Evolutionary conservation across 1,284 basidiomycete genomes (phyloP), one percentile per base, ranked within the genome.

Genomic region (Xerocomus cyaneibrunnescens): DNA sequence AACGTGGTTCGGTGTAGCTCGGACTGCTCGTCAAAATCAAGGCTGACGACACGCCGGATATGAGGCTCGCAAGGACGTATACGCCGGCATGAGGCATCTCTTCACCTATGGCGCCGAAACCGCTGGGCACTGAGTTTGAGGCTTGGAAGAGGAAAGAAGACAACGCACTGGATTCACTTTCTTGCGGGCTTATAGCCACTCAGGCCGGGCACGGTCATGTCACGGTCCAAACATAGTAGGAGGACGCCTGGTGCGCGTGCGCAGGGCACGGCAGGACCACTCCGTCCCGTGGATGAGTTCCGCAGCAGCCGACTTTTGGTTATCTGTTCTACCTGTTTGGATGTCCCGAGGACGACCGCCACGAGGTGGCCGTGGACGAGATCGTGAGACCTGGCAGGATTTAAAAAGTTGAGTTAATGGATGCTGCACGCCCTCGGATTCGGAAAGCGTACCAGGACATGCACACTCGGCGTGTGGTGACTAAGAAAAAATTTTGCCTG

Each of bases 1-100:
- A 58, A 55, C 74, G 76, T 42, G 74, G 67, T 40, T 72, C 70
- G 42, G 65, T 62, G 64, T 76, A 70, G 7, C 67, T 66, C 61
- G 74, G 65, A 30, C 63, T 64, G 16, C 57, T 60, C 37, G 64
- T 64, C 45, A 40, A 52, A 45, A 57, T 58, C 32, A 57, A 45
- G 47, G 64, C 60, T 34, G 54, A 50, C 7, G 49, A 62, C 25
- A 57, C 47, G 44, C 58, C 45, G 23, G 54, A 61, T 50, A 65
- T 42, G 48, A 68, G 51, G 48, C 41, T 48, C 35, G 65, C 54
- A 21, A 67, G 50, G 52, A 59, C 14, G 41, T 35, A 57, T 54
- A 49, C 40, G 34, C 48, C 34, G 37, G 56, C 45, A 40, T 41
- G 50, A 41, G 41, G 50, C 66, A 66, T 69, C 31, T 38, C 37